phyloP scores from a whole-genome alignment of 306 rosid genomes.

The Aeschynomene evenia region DNA sequence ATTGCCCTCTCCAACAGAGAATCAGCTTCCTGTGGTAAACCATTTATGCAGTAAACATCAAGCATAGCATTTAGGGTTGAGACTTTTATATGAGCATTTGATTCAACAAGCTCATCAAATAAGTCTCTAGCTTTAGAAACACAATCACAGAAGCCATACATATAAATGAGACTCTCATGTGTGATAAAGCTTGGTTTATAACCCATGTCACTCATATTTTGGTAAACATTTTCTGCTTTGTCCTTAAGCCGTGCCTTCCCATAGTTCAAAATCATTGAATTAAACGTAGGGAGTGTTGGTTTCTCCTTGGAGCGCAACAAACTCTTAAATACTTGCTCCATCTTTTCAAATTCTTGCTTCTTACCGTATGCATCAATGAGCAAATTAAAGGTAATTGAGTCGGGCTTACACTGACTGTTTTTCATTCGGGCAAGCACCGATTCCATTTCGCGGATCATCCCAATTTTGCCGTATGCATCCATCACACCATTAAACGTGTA shows the following conservation, averaged over 20 bases:
- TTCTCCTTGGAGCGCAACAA: constrained; percentile 70
- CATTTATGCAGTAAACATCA: constrained; percentile 88
- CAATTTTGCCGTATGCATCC: constrained; percentile 88
- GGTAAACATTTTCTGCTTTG: constrained; percentile 62
- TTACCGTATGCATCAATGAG: constrained; percentile 91
- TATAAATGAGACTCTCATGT: constrained; percentile 74
- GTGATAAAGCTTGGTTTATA: constrained; percentile 74
- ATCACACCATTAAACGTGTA: constrained; percentile 89
- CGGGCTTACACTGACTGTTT: constrained; percentile 70
- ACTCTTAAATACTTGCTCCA: constrained; percentile 96
- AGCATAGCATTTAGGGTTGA: constrained; percentile 90
- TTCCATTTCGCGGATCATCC: constrained; percentile 94
- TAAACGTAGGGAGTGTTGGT: constrained; percentile 84
- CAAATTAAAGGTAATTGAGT: constrained; percentile 76
- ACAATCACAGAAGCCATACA: constrained; percentile 75
- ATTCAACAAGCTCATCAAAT: constrained; percentile 64
- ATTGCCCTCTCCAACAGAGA: constrained; percentile 57
- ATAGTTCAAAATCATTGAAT: constrained; percentile 87
- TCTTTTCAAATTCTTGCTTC: constrained; percentile 83
- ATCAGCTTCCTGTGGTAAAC: constrained; percentile 79
- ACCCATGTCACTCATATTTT: constrained; percentile 69
- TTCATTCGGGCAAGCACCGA: constrained; percentile 73
- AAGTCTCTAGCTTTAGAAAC: constrained; percentile 71
- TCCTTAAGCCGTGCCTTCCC: constrained; percentile 83
- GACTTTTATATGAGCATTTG: constrained; percentile 56